These are phyloP conservation scores for Aspergillus sclerotioniger DNA, from an alignment of 495 filamentous ascomycete genomes.

Conservation along the genomic window DNA sequence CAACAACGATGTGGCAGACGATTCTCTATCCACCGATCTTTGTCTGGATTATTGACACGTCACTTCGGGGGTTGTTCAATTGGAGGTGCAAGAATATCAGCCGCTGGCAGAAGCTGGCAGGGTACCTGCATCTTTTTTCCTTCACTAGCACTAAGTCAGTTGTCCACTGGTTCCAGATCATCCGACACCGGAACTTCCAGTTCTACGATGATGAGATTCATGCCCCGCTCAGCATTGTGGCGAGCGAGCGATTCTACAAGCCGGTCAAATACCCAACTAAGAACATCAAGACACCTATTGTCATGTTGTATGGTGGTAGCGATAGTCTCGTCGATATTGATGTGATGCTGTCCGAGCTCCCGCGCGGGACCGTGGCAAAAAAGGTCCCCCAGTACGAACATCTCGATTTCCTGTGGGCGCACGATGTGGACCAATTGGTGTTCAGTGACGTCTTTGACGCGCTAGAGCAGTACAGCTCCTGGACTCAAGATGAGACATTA, in stretches of 20 bases:
- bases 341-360: constrained; percentile 86
- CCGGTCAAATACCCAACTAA: constrained; percentile 94
- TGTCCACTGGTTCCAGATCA: constrained; percentile 99
- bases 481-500: neutral
- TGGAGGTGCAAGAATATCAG: constrained; percentile 88
- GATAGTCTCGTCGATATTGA: constrained; percentile 95
- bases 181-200: constrained; percentile 90
- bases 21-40: constrained; percentile 95
- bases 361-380: constrained; percentile 75
- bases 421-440: constrained; percentile 77
- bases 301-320: constrained; percentile 87
- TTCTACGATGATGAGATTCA: constrained; percentile 97
- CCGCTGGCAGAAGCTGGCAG: constrained; percentile 85
- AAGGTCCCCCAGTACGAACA: constrained; percentile 91
- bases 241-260: constrained; percentile 70
- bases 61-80: constrained; percentile 78
- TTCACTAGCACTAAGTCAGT: constrained; percentile 94
- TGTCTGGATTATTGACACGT: constrained; percentile 80
- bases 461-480: constrained; percentile 58
- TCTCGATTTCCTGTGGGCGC: constrained; percentile 94
- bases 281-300: constrained; percentile 95
- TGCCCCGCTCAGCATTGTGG: constrained; percentile 55
- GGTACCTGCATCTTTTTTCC: constrained; percentile 95
- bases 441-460: constrained; percentile 90
- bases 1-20: constrained; percentile 95